phyloP scores from a whole-genome alignment of 1,284 basidiomycete species.

The Coriolopsis trogii region DNA sequence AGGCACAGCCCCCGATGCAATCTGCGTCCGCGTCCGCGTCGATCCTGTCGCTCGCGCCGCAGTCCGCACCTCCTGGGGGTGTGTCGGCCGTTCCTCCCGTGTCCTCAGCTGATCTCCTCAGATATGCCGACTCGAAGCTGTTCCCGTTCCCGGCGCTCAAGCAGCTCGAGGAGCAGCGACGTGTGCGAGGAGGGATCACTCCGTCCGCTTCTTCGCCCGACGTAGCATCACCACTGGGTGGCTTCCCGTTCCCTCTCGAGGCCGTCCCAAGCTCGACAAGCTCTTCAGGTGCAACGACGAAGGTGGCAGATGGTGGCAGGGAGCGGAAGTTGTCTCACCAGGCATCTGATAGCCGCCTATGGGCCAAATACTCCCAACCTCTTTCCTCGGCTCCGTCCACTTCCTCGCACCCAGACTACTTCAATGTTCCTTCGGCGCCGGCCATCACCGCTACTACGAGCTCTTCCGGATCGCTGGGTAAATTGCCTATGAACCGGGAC shows the following conservation, averaged over 20 bases:
- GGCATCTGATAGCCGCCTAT: slow-evolving; percentile 64
- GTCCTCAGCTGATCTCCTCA: slow-evolving; percentile 57
- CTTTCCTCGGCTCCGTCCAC: slow-evolving; percentile 47
- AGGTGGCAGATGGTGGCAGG: slow-evolving; percentile 50
- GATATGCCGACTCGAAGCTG: slow-evolving; percentile 80
- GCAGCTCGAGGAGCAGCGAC: slow-evolving; percentile 72
- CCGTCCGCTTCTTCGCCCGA: slow-evolving; percentile 68
- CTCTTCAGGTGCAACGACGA: slow-evolving; percentile 56
- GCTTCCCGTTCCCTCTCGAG: slow-evolving; percentile 42
- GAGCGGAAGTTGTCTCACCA: slow-evolving; percentile 71
- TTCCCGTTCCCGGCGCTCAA: slow-evolving; percentile 89
- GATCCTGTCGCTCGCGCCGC: slow-evolving; percentile 59
- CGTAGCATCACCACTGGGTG: slow-evolving; percentile 48
- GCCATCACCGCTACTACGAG: slow-evolving; percentile 41
- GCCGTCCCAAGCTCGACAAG: slow-evolving; percentile 44
- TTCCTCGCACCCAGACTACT: slow-evolving; percentile 52
- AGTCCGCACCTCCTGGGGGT: slow-evolving; percentile 51
- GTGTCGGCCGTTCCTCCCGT: slow-evolving; percentile 72
- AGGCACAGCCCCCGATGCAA: slow-evolving; percentile 48
- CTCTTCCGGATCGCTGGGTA: slow-evolving; percentile 43
- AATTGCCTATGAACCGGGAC: slow-evolving; percentile 71
- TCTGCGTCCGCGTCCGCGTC: slow-evolving; percentile 68
- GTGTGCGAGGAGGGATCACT: slow-evolving; percentile 53
- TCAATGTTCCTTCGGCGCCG: slow-evolving; percentile 36
- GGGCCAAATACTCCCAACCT: slow-evolving; percentile 53